Evolutionary conservation across 306 rosid genomes (phyloP).

Genomic region (Vachellia pachyceras): DNA sequence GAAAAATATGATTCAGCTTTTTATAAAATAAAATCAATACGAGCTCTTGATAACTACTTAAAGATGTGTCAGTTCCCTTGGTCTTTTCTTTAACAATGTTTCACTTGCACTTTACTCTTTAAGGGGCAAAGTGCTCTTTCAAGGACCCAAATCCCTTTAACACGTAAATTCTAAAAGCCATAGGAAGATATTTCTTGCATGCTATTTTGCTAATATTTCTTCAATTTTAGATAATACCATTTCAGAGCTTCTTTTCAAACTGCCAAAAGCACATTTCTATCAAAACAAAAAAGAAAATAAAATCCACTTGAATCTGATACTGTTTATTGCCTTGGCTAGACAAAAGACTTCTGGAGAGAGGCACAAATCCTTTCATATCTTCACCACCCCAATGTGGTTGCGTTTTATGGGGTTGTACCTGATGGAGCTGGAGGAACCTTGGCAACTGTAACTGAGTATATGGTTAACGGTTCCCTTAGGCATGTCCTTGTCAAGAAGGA

Average conservation of each 20-base stretch:
- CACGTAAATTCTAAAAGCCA: conserved; percentile 12
- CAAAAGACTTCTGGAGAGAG: conserved; percentile 96
- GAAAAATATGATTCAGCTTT: neutral
- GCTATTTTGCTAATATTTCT: conserved; percentile 10
- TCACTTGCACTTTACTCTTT: conserved; percentile 8
- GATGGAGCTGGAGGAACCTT: conserved; percentile 87
- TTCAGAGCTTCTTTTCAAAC: neutral
- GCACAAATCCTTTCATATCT: conserved; percentile 90
- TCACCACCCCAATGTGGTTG: conserved; percentile 95
- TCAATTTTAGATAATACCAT: neutral
- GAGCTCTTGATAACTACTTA: neutral
- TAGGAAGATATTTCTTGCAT: conserved; percentile 6
- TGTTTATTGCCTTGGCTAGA: conserved; percentile 54
- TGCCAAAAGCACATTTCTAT: conserved; percentile 13
- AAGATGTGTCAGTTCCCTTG: conserved; percentile 1
- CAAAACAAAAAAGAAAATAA: neutral
- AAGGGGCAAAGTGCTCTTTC: neutral
- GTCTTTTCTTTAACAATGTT: neutral
- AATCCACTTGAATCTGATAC: conserved; percentile 29
- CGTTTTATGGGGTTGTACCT: conserved; percentile 92
- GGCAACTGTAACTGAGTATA: conserved; percentile 89
- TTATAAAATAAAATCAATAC: neutral
- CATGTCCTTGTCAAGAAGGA: conserved; percentile 77
- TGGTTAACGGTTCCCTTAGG: conserved; percentile 95
- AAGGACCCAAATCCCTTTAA: conserved; percentile 2